Evolutionary conservation across 257 asterid genomes (phyloP).

Genomic region (Primulina tabacum): DNA sequence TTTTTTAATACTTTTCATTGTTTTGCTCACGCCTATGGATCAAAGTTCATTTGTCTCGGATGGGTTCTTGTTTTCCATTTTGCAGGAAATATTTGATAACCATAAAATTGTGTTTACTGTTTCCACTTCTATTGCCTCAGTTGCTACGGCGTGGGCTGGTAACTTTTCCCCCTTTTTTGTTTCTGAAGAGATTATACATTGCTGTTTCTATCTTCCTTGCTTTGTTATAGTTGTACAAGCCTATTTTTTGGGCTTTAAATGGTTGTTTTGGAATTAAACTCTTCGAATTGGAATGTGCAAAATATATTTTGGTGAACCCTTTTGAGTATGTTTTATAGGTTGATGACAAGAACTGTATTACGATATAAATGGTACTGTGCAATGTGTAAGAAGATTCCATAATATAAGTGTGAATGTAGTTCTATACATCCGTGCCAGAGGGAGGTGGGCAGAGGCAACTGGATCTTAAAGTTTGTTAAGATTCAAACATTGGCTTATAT

Average conservation of each 20-base stretch:
- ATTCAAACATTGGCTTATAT: too few species aligned
- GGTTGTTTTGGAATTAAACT: constrained; percentile 18
- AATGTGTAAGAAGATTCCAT: neutral
- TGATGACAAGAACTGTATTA: neutral
- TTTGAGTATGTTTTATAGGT: neutral
- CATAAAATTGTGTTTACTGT: constrained; percentile 82
- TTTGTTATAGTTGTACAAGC: neutral
- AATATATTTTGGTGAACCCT: neutral
- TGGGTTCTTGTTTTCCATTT: constrained; percentile 19
- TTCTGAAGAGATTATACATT: constrained; percentile 1
- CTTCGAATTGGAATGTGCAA: constrained; percentile 3
- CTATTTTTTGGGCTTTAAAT: constrained; percentile 2
- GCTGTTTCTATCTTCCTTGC: neutral
- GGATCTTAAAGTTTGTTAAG: too few species aligned
- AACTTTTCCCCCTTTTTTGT: neutral
- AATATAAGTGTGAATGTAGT: neutral
- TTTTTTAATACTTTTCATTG: constrained; percentile 3
- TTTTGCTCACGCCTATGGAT: neutral
- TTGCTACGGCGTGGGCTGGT: constrained; percentile 88
- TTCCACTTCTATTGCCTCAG: constrained; percentile 81
- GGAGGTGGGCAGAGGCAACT: neutral
- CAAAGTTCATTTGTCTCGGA: neutral
- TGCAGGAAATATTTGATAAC: constrained; percentile 82
- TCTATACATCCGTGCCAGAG: neutral
- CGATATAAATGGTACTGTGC: neutral